A percentile compares a stretch with the other conserved stretches of the same genome.
These are phyloP conservation scores for Thalassiosira mediterranea DNA, from an alignment of 352 stramenopile genomes.

Conservation along the genomic window DNA sequence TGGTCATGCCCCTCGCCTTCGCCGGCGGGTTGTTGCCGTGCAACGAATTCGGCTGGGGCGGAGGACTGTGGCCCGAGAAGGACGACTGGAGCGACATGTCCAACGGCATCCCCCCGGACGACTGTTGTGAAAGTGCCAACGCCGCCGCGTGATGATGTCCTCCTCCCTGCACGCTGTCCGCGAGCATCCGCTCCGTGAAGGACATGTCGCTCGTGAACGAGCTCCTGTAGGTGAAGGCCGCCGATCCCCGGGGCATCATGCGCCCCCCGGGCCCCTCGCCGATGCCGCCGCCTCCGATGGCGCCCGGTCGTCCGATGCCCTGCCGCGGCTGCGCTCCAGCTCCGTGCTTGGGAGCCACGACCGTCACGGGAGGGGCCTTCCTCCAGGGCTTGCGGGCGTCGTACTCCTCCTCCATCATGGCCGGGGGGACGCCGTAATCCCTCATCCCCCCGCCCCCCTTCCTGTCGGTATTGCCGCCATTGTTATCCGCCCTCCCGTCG, in stretches of 20 bases:
- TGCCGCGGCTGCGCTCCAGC: background rate
- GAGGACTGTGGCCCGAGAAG: too few relatives aligned
- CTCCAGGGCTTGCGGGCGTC: slow-evolving; percentile 35
- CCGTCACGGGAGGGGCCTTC: slow-evolving; percentile 20
- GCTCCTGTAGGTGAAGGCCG: background rate
- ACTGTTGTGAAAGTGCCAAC: too few relatives aligned
- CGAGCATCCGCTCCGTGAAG: background rate
- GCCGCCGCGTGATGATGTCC: too few relatives aligned
- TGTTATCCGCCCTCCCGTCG: too few relatives aligned
- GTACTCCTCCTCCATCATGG: slow-evolving; percentile 43
- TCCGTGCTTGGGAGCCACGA: background rate
- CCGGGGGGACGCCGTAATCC: background rate
- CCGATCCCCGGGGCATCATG: background rate
- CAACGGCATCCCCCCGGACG: background rate
- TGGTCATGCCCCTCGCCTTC: background rate
- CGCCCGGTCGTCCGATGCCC: background rate
- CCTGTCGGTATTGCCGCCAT: background rate
- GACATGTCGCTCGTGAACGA: background rate
- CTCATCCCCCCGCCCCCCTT: background rate
- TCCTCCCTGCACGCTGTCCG: too few relatives aligned
- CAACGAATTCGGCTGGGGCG: too few relatives aligned
- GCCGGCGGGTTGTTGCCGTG: background rate
- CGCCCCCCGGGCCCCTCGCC: background rate
- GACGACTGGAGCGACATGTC: background rate
- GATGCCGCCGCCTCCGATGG: background rate